Base-by-base conservation (phyloP, 1,284 basidiomycete species). In the Wallemia hederae region DNA sequence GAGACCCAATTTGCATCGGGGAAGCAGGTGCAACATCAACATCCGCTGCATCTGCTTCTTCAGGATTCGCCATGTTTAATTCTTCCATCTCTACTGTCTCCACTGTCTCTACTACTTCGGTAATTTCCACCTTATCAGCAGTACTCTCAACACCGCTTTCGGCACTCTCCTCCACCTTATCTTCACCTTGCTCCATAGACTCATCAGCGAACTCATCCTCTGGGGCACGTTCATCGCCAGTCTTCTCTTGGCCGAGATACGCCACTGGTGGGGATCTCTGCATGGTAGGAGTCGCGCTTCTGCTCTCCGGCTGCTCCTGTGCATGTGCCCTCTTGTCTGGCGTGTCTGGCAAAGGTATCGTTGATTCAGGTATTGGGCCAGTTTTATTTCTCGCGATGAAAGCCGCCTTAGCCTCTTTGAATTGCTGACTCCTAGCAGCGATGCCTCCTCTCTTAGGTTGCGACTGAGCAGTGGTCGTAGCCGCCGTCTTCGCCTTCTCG, bases 401-500 rank as follows among this genome's bases (percentile, higher is more conserved):
- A n/a, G 39, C 39, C n/a, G 39, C 39, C n/a, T 49, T 49, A n/a
- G 39, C 39, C 22, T 49, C 39, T n/a, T n/a, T 49, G n/a, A 49
- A 49, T 22, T 49, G 39, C n/a, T 49, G 39, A 14, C 14, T 17
- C 11, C 19, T 14, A 5, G 39, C 11, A 7, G 39, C 39, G 11
- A 49, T 5, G 5, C 39, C 39, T 17, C 19, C 22, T 22, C 22
- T 49, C 5, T 7, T n/a, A 49, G 5, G n/a, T n/a, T n/a, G n/a
- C n/a, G n/a, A 5, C 11, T 14, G 14, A 17, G 39, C 14, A 17
- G 39, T n/a, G 24, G 39, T 28, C 49, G 70, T 68, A 58, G 76
- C 76, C 14, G 79, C 76, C 15, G 78, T 76, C 11, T 58, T 27
- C 15, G 59, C 60, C 70, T 83, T 90, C 67, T 92, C 87, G 24